Evolutionary conservation across 2,329 filamentous ascomycete genomes (phyloP), one percentile per base, ranked within the genome.

Genomic region (Exophiala aquamarina): DNA sequence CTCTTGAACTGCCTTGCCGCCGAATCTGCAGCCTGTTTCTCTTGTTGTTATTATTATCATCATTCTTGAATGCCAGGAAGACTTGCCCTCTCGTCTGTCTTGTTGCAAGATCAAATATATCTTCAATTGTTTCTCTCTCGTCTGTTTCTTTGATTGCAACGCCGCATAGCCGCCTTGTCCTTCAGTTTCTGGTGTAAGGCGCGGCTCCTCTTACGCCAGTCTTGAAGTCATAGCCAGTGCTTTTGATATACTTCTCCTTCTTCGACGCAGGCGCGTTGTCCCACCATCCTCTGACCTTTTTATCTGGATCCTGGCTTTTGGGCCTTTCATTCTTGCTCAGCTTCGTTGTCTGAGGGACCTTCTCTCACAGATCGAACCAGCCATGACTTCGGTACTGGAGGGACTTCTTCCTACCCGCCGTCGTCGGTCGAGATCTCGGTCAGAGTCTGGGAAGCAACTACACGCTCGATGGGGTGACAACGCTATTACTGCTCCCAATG

Each of bases 391-490:
- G 6, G 46, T 55, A 23, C 41, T 52, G 23, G 52, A 55, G 17
- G 49, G 52, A 14, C 23, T 55, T 7, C 33, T 52, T 5, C 20
- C 45, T 7, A 47, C 49, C 31, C 44, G 49, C 5, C 52, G 52
- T 33, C 48, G 44, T 37, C 32, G 44, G 9, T 44, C 45, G 15
- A 36, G 49, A 36, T 52, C 52, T n/a, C 52, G 45, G 15, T 55
- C 52, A 38, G 49, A 47, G 21, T 47, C 49, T 11, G 49, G 42
- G 7, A 55, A 55, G 37, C 48, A 49, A 14, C 40, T 70, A 29
- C 63, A 70, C 54, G 59, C 65, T 21, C 64, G 67, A 52, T 71
- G 66, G 64, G 69, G 69, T 3, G 69, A 71, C 55, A 55, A 61
- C 29, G 55, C 65, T 13, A 71, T 71, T 52, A 67, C 63, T 18